Percentiles rank a stretch among this genome's conserved stretches.
Conservation (phyloP, 169 alveolate species). For the Cryptosporidium sp. region DNA sequence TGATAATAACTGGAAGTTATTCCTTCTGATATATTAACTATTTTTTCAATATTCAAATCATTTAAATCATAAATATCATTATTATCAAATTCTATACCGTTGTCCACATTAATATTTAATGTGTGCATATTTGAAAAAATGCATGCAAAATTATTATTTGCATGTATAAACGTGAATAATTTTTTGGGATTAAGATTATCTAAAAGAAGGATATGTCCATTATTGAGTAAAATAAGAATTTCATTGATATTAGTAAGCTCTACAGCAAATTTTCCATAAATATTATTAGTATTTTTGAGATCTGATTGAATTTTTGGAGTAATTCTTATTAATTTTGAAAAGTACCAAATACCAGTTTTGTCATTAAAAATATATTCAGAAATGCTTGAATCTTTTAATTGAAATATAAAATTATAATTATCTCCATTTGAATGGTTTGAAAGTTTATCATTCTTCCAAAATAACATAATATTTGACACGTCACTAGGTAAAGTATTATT, state of each 20-base stretch:
- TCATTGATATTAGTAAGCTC: conserved; percentile 4
- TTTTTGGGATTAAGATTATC: conserved; percentile 14
- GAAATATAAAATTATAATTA: conserved; percentile 1
- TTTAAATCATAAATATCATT: neutral
- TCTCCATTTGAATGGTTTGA: neutral
- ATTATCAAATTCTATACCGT: conserved; percentile 9
- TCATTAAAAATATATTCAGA: conserved; percentile 19
- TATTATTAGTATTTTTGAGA: neutral
- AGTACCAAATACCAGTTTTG: conserved; percentile 19
- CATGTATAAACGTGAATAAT: conserved; percentile 11
- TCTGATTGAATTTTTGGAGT: neutral
- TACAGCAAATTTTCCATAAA: conserved; percentile 2
- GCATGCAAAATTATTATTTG: conserved; percentile 31
- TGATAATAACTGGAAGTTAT: conserved; percentile 24
- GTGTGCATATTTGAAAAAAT: neutral
- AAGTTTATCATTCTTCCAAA: conserved; percentile 13
- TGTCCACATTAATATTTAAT: conserved; percentile 16
- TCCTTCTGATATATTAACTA: neutral
- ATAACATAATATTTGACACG: neutral
- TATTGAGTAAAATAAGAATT: conserved; percentile 32
- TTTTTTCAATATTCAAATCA: neutral
- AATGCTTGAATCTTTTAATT: conserved; percentile 11
- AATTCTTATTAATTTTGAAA: neutral
- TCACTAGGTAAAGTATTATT: neutral
- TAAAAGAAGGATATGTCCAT: conserved; percentile 4